A percentile compares a stretch with the other conserved stretches of the same genome.
Evolutionary conservation across 2,329 filamentous ascomycete species (phyloP).

Genomic region (Davidsoniella virescens): DNA sequence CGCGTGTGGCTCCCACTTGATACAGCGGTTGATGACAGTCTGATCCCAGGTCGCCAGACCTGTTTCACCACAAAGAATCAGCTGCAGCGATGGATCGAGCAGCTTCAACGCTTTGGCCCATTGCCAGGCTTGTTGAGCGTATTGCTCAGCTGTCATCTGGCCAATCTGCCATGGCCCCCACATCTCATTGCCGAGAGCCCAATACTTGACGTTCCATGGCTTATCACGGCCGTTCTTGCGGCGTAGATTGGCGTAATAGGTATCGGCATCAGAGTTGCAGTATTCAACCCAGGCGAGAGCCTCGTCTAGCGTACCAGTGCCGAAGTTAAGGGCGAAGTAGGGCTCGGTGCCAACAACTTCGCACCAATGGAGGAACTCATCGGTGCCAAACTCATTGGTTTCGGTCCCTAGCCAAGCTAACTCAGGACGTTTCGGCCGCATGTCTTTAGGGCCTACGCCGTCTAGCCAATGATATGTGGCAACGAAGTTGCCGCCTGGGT

Average conservation of each 20-base stretch:
- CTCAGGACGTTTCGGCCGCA: slow-evolving; percentile 49
- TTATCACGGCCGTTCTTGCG: slow-evolving; percentile 58
- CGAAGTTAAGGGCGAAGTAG: slow-evolving; percentile 67
- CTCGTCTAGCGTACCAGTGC: slow-evolving; percentile 44
- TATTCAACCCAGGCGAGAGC: slow-evolving; percentile 69
- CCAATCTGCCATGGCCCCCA: slow-evolving; percentile 53
- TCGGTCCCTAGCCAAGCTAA: slow-evolving; percentile 67
- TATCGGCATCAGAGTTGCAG: slow-evolving; percentile 64
- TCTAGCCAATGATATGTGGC: slow-evolving; percentile 79
- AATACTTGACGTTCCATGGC: slow-evolving; percentile 71
- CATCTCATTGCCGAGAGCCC: slow-evolving; percentile 65
- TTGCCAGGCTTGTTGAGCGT: slow-evolving; percentile 50
- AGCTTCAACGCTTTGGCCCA: slow-evolving; percentile 59
- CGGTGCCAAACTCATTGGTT: slow-evolving; percentile 65
- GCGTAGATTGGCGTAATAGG: slow-evolving; percentile 67
- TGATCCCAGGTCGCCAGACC: slow-evolving; percentile 57
- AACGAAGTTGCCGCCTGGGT: slow-evolving; percentile 71
- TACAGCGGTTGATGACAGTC: slow-evolving; percentile 54
- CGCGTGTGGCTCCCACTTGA: slow-evolving; percentile 25
- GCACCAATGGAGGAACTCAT: slow-evolving; percentile 77
- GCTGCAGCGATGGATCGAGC: slow-evolving; percentile 49
- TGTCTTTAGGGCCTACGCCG: slow-evolving; percentile 57
- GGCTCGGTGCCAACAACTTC: slow-evolving; percentile 57
- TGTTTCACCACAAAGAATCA: slow-evolving; percentile 62
- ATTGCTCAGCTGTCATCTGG: slow-evolving; percentile 53